Evolutionary conservation across 176 grass and related monocot species (phyloP), one percentile per base, ranked within the genome.

Genomic region (Chrysopogon serrulatus): DNA sequence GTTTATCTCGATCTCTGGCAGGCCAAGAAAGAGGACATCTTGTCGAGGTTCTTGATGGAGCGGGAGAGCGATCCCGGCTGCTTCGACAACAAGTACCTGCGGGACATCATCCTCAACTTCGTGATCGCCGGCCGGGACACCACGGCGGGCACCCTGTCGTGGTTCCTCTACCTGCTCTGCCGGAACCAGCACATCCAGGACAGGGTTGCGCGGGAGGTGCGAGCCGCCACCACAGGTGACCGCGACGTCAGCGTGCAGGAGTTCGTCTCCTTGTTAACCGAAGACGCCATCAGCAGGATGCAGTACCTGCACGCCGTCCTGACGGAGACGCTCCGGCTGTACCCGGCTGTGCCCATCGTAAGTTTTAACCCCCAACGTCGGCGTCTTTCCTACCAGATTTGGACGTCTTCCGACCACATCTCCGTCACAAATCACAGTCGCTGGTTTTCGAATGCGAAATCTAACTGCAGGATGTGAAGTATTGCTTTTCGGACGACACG

Each of bases 71-170:
- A 86, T 39, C 82, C 83, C 0, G 69, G 85, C 39, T 81, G 34
- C 51, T 86, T 92, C 24, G 79, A 82, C 80, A 37, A 90, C 66
- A 88, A 80, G 66, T 96, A 96, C 60, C 74, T 96, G 12, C 83
- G 93, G 65, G 93, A 96, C 71, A 92, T 96, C 80, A 91, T 96
- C 28, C 67, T 96, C 0, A 96, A 92, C 84, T 92, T 96, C 47
- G 59, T 96, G 11, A 84, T 96, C 85, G 90, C 93, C 19, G 90
- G 93, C 62, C 92, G 90, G 53, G 94, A 96, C 88, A 96, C 88
- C 23, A 85, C 88, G 67, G 88, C 91, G 8, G 91, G 86, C 27
- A 91, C 94, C 0, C 26, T 96, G 27, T 85, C 94, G 2, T 96
- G 90, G 90, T 91, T 93, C 74, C 67, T 96, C 54, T 87, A 89